These are phyloP conservation scores for Hymenoscyphus linearis DNA, from an alignment of 2,329 filamentous ascomycete genomes.

Conservation along the genomic window DNA sequence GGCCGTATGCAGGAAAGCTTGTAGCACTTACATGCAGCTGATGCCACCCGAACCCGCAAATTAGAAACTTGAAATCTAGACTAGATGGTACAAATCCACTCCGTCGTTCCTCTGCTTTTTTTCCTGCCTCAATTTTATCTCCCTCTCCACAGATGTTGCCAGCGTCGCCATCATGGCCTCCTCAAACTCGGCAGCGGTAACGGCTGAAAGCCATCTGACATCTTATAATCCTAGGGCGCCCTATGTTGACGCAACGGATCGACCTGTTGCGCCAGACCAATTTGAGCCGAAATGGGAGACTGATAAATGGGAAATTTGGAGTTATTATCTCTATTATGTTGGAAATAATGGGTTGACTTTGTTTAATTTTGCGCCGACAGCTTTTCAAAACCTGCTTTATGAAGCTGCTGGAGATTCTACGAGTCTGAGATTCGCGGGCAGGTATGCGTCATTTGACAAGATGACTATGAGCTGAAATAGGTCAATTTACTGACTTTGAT, in stretches of 20 bases:
- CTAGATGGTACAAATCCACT: background rate
- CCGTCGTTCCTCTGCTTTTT: background rate
- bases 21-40: background rate
- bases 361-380: conserved; percentile 53
- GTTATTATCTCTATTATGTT: conserved; percentile 58
- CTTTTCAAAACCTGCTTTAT: conserved; percentile 58
- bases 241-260: conserved; percentile 28
- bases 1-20: background rate
- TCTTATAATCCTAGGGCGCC: background rate
- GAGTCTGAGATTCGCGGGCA: conserved; percentile 50
- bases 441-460: conserved; percentile 6
- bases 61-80: background rate
- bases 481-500: background rate
- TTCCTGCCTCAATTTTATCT: background rate
- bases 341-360: conserved; percentile 57
- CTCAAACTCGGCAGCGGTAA: conserved; percentile 10
- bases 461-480: background rate
- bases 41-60: conserved; percentile 1
- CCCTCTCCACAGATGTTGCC: background rate
- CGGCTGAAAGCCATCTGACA: conserved; percentile 16
- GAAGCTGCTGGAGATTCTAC: conserved; percentile 52
- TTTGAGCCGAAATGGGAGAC: conserved; percentile 49
- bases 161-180: conserved; percentile 14
- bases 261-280: conserved; percentile 46
- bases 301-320: conserved; percentile 49